A percentile compares a stretch with the other conserved stretches of the same genome.
Conservation (phyloP, 331 rosid species). For the Cydonia oblonga region DNA sequence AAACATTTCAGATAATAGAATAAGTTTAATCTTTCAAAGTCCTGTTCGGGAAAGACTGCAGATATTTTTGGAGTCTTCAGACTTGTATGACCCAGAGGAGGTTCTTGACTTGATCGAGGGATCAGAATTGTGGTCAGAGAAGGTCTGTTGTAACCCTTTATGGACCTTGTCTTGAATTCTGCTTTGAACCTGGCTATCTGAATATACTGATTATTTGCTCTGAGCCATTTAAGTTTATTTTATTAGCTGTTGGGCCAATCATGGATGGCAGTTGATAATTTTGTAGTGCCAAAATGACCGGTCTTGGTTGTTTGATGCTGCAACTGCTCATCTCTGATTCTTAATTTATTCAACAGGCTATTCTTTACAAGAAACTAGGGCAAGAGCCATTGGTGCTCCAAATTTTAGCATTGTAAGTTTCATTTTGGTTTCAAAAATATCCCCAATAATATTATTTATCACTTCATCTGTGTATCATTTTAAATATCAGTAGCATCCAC, state of each 20-base stretch:
- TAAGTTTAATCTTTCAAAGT: constrained; percentile 49
- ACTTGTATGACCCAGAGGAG: constrained; percentile 90
- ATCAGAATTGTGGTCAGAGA: constrained; percentile 92
- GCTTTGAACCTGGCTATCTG: constrained; percentile 1
- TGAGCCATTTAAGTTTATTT: background rate
- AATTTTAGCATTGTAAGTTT: constrained; percentile 89
- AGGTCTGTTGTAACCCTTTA: constrained; percentile 36
- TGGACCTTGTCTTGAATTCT: constrained; percentile 10
- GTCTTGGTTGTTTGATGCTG: background rate
- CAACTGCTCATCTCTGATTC: constrained; percentile 6
- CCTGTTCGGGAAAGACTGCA: constrained; percentile 77
- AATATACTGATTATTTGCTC: constrained; percentile 1
- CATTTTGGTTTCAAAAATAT: background rate
- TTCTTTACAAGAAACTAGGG: constrained; percentile 88
- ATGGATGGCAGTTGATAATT: background rate
- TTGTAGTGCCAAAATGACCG: background rate
- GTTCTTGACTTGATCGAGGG: constrained; percentile 86
- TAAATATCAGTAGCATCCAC: too few relatives aligned
- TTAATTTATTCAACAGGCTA: constrained; percentile 52
- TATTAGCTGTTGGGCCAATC: background rate
- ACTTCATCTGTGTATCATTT: background rate
- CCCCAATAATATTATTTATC: background rate
- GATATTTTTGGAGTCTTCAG: constrained; percentile 80
- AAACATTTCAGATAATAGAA: constrained; percentile 15
- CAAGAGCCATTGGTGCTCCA: constrained; percentile 91